Evolutionary conservation across 805 yeast genomes (phyloP).

Genomic region (Wickerhamiella musiphila): DNA sequence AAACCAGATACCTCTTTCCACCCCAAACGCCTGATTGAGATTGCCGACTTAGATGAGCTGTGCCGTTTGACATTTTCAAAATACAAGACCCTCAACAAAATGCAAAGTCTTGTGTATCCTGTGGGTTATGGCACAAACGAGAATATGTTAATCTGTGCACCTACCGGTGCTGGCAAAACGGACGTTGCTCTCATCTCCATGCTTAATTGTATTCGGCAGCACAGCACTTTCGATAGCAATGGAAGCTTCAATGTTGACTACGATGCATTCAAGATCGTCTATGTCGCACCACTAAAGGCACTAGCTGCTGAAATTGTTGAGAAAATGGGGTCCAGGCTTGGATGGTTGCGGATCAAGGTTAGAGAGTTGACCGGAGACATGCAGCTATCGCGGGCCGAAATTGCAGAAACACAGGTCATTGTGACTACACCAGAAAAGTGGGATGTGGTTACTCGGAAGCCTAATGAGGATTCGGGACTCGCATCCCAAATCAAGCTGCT

Average conservation of each 20-base stretch:
- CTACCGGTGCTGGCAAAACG: conserved; percentile 96
- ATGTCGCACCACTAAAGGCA: conserved; percentile 87
- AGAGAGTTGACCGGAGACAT: conserved; percentile 89
- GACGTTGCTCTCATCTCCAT: conserved; percentile 77
- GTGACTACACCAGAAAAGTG: conserved; percentile 95
- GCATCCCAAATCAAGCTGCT: conserved; percentile 69
- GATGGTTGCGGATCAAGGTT: conserved; percentile 75
- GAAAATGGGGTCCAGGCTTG: conserved; percentile 57
- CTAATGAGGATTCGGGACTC: conserved; percentile 72
- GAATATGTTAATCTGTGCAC: conserved; percentile 92
- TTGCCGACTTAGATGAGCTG: conserved; percentile 50
- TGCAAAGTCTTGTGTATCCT: conserved; percentile 82
- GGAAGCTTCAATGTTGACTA: conserved; percentile 46
- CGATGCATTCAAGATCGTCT: conserved; percentile 76
- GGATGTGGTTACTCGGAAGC: conserved; percentile 94
- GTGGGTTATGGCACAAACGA: conserved; percentile 87
- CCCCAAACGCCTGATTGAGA: conserved; percentile 30
- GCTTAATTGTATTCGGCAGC: conserved; percentile 62
- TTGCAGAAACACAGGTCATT: conserved; percentile 64
- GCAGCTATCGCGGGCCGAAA: conserved; percentile 74
- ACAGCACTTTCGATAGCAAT: conserved; percentile 24
- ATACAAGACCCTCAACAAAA: conserved; percentile 60
- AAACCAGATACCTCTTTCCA: conserved; percentile 23
- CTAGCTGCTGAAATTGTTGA: conserved; percentile 94
- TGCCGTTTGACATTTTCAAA: conserved; percentile 75